Base-by-base conservation (phyloP, 2,329 filamentous ascomycete genomes). In the Volutella citrinella region DNA sequence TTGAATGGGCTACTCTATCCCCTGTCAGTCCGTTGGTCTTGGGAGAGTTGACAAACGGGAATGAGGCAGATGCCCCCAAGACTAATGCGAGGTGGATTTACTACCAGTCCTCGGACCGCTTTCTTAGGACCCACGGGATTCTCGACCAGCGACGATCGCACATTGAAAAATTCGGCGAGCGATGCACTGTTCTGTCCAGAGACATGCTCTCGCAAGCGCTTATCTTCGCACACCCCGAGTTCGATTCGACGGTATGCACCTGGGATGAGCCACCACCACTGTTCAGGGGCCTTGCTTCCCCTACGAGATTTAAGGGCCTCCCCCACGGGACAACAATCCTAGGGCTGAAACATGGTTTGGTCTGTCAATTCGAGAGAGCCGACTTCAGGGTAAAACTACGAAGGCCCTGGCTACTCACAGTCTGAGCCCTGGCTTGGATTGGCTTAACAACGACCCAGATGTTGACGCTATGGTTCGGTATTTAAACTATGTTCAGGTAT, bases 401-500 rank as follows among this genome's bases (percentile, higher is more conserved):
- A 33, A 24, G 23, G 31, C 31, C 3, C n/a, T 21, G 13, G 23
- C 15, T 4, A 33, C 17, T 24, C 31, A 33, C 18, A 14, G 31
- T 14, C 24, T 27, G 13, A 16, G 14, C 6, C 22, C 31, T 10
- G 13, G 31, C 9, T 14, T 27, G 7, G 31, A 5, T 27, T 33
- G 31, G 31, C 24, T 33, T n/a, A 22, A 22, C 24, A 33, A 14
- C 24, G 22, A 14, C 18, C 17, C 31, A 17, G 24, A 33, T 21
- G 23, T 27, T 11, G 31, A 33, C 16, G 23, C 24, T 9, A 22
- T 33, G 14, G 18, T 33, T 33, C 31, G 18, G 16, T 18, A 33
- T 33, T 33, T 33, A 16, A 33, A 33, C 20, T 24, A 17, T 33
- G 17, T 33, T 10, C 31, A 33, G 31, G 31, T 33, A 33, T 14